Evolutionary conservation across 805 yeast genomes (phyloP), one percentile per base, ranked within the genome.

Genomic region (Priceomyces carsonii): DNA sequence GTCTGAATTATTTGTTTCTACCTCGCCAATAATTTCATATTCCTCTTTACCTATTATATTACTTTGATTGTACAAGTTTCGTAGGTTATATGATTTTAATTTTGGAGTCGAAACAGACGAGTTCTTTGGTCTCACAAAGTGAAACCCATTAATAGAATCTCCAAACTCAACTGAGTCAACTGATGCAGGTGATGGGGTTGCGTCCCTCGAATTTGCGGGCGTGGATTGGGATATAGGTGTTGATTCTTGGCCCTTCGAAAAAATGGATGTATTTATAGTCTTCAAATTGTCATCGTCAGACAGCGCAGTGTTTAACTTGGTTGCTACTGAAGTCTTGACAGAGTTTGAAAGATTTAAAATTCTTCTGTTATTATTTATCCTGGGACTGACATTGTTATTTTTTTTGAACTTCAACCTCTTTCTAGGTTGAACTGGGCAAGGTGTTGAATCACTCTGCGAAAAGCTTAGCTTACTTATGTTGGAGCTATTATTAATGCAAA

Each of bases 191-290:
- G 28, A 30, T 6, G 71, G 65, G 5, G 67, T 53, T 8, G 64
- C 53, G 4, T 66, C 52, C 28, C 71, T 44, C 1, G 69, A 63
- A 36, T 64, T 66, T 13, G 71, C 61, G 7, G 73, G 73, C 0
- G 73, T 67, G 4, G 69, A 61, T 41, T 64, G 71, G 4, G 70
- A 61, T 8, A 67, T 66, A 0, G 72, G 73, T 0, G 70, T 66
- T 3, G 63, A 43, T 23, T 50, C 45, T 21, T 43, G 44, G 2
- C 22, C 14, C 3, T 30, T 22, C 5, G 36, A 29, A 24, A 31
- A 30, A 18, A 33, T 26, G 6, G 41, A 22, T 8, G 36, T 27
- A 24, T 39, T 33, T 6, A 38, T 14, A 3, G 42, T 27, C 20
- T 17, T 24, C 8, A 37, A 33, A 3, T 39, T 40, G 20, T 40